Base-by-base conservation (phyloP, 148 eudicot species). In the Hydrangea macrophylla region DNA sequence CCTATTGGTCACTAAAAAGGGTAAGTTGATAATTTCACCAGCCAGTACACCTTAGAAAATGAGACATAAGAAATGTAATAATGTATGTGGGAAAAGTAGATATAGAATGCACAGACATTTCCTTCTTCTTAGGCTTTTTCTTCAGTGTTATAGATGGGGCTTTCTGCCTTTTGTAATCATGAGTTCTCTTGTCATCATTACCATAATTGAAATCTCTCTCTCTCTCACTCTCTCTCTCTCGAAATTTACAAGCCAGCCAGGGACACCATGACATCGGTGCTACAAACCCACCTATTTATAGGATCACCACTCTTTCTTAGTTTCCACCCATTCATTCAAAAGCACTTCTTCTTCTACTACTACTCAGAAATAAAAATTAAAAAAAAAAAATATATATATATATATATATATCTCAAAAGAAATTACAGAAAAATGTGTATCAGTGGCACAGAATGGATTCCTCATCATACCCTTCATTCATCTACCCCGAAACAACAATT, bases 151-250 rank as follows among this genome's bases (percentile, higher is more conserved):
- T 64, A 69, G 62, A 79, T 71, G 77, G 78, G 77, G 60, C n/a
- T 76, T 78, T 68, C 83, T 73, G 69, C 76, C 66, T 74, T 60
- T 63, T 75, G 83, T 78, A 83, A 85, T 85, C 67, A 85, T 85
- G 89, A 82, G 74, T 68, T 76, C 72, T 55, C 75, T 58, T 51
- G 60, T 61, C 85, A 86, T 86, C 82, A 86, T 86, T 83, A 81
- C 74, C 79, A 65, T 42, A 40, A 62, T 72, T 79, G 87, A 83
- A 83, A 71, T 55, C 67, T 6, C 73, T 50, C 71, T 27, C 33
- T 44, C 72, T 73, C 77, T 65, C 77, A 68, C 76, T 63, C 70
- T 37, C 69, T 24, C 67, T 56, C 71, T 35, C 68, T n/a, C 26
- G 26, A 35, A 37, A 6, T 69, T 61, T 51, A 18, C 58, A 56